Evolutionary conservation across 768 basidiomycete genomes (phyloP), one percentile per base, ranked within the genome.

Genomic region (Leccinum sublutescens): DNA sequence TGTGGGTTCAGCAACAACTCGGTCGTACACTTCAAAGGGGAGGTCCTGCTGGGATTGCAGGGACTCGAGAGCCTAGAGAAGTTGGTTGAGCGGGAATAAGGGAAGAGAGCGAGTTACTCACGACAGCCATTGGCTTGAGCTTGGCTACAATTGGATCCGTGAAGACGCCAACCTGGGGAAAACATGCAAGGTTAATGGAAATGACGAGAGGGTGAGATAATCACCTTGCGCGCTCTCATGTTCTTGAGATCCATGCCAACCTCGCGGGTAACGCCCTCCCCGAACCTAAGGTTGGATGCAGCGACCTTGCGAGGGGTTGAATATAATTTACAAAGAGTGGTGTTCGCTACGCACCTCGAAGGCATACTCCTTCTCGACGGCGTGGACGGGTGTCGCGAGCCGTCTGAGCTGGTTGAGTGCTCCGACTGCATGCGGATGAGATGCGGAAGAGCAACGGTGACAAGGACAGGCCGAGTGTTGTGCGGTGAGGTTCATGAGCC

Each of bases 201-300:
- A 33, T 48, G 62, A 51, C 9, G 33, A 45, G 49, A 15, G 21
- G n/a, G n/a, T 6, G 36, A 4, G 19, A 61, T 38, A 29, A 10
- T 6, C 54, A 89, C 92, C 82, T 92, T 93, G 65, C 85, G 83
- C 7, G 94, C 93, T 57, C 87, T 89, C 90, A 93, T 89, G 76
- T 95, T 95, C 80, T 89, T 90, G 66, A 95, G 80, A 73, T 95
- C 94, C 89, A 95, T 93, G 34, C 93, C 94, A 29, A 95, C 89
- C 73, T 95, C 93, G 40, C 81, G 80, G 4, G 93, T 95, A 36
- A 93, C 94, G 31, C 93, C 93, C 62, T 93, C 88, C 2, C 93
- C 93, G 67, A 95, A 96, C 52, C 93, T 79, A 60, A 96, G 74
- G 73, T 95, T 93, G 45, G 89, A 86, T 5, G 94, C 93, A 12